These are phyloP conservation scores for Exophiala spinifera DNA, from an alignment of 2,329 filamentous ascomycete species.

Conservation along the genomic window DNA sequence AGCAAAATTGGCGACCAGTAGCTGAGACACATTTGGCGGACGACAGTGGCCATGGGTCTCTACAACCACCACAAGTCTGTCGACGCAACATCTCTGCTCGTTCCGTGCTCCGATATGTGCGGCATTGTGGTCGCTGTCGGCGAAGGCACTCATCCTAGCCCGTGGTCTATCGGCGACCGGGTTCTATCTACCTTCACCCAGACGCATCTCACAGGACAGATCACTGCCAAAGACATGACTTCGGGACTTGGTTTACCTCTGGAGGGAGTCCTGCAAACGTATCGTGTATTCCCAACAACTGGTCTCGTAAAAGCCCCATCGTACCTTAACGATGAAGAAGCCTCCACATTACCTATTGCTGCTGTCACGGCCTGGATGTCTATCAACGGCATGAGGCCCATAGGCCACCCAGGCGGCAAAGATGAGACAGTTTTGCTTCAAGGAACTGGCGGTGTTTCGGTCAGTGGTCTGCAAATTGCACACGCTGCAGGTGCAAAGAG, in stretches of 20 bases:
- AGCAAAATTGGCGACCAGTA: neutral
- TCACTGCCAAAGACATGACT: constrained; percentile 35
- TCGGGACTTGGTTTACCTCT: constrained; percentile 36
- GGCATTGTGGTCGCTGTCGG: constrained; percentile 42
- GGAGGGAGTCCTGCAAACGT: constrained; percentile 45
- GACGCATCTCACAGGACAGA: constrained; percentile 40
- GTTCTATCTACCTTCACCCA: constrained; percentile 42
- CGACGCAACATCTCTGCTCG: constrained; percentile 18
- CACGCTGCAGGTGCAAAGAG: constrained; percentile 49
- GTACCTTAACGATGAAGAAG: constrained; percentile 42
- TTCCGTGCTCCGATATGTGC: constrained; percentile 42
- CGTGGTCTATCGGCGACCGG: constrained; percentile 37
- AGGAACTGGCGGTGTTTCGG: constrained; percentile 50
- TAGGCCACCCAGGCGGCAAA: constrained; percentile 40
- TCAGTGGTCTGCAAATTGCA: constrained; percentile 47
- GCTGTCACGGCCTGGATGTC: constrained; percentile 51
- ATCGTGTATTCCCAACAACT: constrained; percentile 43
- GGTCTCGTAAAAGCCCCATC: constrained; percentile 42
- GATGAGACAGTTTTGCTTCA: constrained; percentile 41
- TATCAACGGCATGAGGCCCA: constrained; percentile 48
- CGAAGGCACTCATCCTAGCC: constrained; percentile 34
- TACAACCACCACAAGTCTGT: constrained; percentile 20
- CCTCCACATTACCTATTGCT: constrained; percentile 44
- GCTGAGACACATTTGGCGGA: neutral
- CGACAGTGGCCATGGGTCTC: constrained; percentile 17